Percentiles rank a stretch among this genome's conserved stretches.
phyloP scores from a whole-genome alignment of 176 grass and related monocot species.

The Avena sativa region DNA sequence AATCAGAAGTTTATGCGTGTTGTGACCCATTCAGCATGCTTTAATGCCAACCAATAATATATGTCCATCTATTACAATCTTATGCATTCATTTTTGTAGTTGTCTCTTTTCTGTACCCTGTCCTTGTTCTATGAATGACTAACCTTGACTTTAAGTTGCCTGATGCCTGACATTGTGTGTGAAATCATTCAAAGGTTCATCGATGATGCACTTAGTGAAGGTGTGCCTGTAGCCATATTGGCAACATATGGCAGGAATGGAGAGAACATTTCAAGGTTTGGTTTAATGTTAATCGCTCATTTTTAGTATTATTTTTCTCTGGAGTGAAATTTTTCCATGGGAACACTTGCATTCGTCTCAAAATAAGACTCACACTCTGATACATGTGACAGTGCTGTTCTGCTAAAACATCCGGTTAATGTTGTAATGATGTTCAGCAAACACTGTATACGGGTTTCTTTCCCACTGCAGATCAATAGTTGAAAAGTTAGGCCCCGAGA shows the following conservation, averaged over 20 bases:
- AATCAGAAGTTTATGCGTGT: neutral
- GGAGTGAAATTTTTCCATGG: neutral
- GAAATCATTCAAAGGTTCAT: constrained; percentile 71
- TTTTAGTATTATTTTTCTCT: neutral
- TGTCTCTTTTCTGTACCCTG: constrained; percentile 16
- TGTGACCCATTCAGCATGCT: constrained; percentile 27
- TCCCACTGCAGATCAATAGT: constrained; percentile 59
- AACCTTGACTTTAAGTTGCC: constrained; percentile 5
- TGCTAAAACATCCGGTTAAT: constrained; percentile 1
- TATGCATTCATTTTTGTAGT: neutral
- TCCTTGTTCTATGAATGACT: constrained; percentile 11
- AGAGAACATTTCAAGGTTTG: constrained; percentile 82
- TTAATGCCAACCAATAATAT: constrained; percentile 15
- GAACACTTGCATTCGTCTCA: neutral
- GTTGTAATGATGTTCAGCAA: neutral
- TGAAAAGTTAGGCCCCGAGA: constrained; percentile 76
- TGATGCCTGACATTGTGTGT: constrained; percentile 43
- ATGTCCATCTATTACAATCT: constrained; percentile 4
- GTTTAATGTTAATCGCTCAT: neutral
- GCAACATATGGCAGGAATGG: constrained; percentile 79
- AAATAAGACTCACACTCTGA: neutral
- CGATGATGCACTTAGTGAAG: constrained; percentile 84
- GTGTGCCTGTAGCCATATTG: constrained; percentile 70
- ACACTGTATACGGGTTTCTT: constrained; percentile 27
- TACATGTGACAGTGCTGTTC: constrained; percentile 4